Conservation (phyloP, 140 eudicot species). For the Erigeron philadelphicus region DNA sequence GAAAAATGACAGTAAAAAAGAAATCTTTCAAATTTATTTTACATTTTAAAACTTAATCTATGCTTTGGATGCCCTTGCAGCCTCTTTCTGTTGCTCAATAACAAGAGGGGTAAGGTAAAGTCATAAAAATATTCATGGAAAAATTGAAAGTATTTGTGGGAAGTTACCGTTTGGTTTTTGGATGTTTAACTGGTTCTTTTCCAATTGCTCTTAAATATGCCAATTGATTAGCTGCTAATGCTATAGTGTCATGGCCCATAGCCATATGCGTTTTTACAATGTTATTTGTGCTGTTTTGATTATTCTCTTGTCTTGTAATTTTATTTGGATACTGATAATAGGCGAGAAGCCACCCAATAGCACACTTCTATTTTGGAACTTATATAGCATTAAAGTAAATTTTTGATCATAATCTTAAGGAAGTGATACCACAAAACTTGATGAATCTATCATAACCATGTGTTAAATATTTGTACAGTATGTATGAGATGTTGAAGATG, state of each 20-base stretch:
- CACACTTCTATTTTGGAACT: no score
- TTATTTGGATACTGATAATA: no score
- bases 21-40: conserved; percentile 13
- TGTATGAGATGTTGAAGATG: no score
- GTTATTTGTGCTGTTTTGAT: not conserved
- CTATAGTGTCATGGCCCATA: no score
- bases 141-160: conserved; percentile 24
- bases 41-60: conserved; percentile 16
- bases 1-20: not conserved
- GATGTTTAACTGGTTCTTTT: not conserved
- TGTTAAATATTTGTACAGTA: no score
- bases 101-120: conserved; percentile 16
- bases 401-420: no score
- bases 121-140: conserved; percentile 24
- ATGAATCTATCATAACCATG: no score
- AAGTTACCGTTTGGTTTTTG: conserved; percentile 20
- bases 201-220: not conserved
- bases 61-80: conserved; percentile 26
- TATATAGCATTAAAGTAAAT: no score
- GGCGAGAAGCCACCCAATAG: no score
- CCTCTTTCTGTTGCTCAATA: conserved; percentile 25
- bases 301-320: no score
- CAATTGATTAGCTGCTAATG: no score
- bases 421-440: no score
- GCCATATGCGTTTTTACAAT: not conserved